These are phyloP conservation scores for Artemisia argyi DNA, from an alignment of 129 eudicot genomes.

Conservation along the genomic window DNA sequence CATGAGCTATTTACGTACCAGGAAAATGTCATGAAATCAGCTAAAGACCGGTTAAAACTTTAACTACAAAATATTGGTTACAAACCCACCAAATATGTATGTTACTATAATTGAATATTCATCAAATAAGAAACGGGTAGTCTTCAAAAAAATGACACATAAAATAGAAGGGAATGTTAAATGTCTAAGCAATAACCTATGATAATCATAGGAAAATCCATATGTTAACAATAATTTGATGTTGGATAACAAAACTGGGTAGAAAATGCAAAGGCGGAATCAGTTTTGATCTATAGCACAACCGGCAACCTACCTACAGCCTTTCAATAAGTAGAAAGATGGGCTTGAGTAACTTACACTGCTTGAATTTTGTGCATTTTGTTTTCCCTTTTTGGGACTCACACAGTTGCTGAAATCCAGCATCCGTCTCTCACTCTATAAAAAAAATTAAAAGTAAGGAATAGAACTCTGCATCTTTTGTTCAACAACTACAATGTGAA, in stretches of 20 bases:
- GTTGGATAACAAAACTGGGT: background rate
- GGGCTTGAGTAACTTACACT: conserved; percentile 54
- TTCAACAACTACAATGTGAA: too few species aligned
- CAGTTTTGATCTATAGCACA: background rate
- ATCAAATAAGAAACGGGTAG: too few species aligned
- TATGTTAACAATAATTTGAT: background rate
- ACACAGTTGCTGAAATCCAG: conserved; percentile 88
- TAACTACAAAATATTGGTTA: too few species aligned
- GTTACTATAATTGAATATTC: too few species aligned
- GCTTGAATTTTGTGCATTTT: conserved; percentile 29
- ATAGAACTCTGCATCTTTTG: too few species aligned
- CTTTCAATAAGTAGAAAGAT: conserved; percentile 65
- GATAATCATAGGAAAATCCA: background rate
- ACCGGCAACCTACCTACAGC: conserved; percentile 16
- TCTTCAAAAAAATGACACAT: too few species aligned
- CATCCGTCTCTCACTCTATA: conserved; percentile 69
- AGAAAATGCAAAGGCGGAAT: conserved; percentile 7
- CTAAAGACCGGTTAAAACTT: too few species aligned
- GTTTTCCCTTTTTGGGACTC: conserved; percentile 52
- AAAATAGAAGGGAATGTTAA: background rate
- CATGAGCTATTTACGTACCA: too few species aligned
- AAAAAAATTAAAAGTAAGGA: background rate
- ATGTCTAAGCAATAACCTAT: background rate
- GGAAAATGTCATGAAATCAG: too few species aligned
- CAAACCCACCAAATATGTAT: too few species aligned